These are phyloP conservation scores for Fusarium xylarioides DNA, from an alignment of 2,329 filamentous ascomycete genomes.

Conservation along the genomic window DNA sequence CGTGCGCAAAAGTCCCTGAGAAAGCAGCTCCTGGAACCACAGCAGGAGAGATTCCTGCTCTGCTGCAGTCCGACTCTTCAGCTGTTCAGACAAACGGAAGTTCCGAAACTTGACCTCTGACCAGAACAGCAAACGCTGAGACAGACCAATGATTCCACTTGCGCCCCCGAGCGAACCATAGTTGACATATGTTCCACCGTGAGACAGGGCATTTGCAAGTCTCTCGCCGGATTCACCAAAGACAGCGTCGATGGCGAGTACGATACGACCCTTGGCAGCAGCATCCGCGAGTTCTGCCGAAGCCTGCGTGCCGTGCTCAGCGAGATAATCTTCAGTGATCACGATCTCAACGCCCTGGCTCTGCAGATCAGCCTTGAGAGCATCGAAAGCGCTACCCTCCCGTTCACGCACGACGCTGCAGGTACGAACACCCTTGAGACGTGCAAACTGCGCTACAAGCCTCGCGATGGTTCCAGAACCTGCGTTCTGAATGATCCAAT, in stretches of 20 bases:
- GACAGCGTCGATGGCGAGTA: conserved; percentile 4
- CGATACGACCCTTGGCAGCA: background rate
- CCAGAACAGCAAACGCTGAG: conserved; percentile 11
- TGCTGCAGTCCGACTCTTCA: background rate
- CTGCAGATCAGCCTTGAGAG: background rate
- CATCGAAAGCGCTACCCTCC: background rate
- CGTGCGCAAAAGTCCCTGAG: background rate
- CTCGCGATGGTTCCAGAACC: conserved; percentile 12
- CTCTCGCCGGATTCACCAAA: conserved; percentile 5
- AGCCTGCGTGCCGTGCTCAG: background rate
- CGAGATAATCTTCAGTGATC: background rate
- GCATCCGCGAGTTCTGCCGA: conserved; percentile 4
- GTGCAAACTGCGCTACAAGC: conserved; percentile 17
- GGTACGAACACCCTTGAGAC: conserved; percentile 9
- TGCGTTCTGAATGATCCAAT: conserved; percentile 24
- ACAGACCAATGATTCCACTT: background rate
- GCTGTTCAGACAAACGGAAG: conserved; percentile 10
- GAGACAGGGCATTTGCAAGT: background rate
- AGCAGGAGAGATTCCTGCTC: conserved; percentile 9
- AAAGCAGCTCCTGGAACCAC: conserved; percentile 9
- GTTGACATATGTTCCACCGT: conserved; percentile 2
- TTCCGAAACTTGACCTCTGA: conserved; percentile 7
- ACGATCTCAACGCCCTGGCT: background rate
- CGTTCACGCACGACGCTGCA: conserved; percentile 20
- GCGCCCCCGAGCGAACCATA: conserved; percentile 1